Percentiles rank a stretch among this genome's conserved stretches.
Evolutionary conservation across 106 monocot genomes (phyloP).

Genomic region (Apostasia shenzhenica): DNA sequence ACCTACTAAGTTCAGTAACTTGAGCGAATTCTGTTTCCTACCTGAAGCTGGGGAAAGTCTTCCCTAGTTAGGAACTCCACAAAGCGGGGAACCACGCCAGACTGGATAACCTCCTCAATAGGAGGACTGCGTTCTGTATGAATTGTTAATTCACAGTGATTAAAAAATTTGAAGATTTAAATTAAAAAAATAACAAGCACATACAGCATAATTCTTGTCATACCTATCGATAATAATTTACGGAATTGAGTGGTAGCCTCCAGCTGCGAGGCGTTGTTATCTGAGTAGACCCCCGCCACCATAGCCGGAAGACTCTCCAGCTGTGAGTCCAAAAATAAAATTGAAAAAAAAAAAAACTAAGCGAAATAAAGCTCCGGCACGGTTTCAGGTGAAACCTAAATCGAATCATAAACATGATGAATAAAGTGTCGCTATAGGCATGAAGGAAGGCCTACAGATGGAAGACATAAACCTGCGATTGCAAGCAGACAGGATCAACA

Average conservation of each 20-base stretch:
- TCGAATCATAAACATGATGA: too few relatives aligned
- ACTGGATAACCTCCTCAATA: conserved; percentile 61
- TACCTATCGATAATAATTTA: conserved; percentile 72
- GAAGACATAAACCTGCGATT: too few relatives aligned
- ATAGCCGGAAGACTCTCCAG: conserved; percentile 55
- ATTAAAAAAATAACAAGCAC: conserved; percentile 1
- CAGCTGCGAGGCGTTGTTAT: conserved; percentile 32
- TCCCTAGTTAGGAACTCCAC: conserved; percentile 64
- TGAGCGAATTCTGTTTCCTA: not conserved
- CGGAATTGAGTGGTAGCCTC: conserved; percentile 65
- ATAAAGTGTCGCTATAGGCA: too few relatives aligned
- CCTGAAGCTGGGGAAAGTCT: conserved; percentile 78
- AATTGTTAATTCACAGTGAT: not conserved
- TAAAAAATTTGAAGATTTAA: not conserved
- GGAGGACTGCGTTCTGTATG: conserved; percentile 58
- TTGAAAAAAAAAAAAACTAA: not conserved
- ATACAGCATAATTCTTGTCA: not conserved
- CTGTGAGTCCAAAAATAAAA: conserved; percentile 10
- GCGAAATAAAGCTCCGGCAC: too few relatives aligned
- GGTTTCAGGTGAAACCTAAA: too few relatives aligned
- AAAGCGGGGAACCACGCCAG: conserved; percentile 69
- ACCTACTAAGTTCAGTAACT: too few relatives aligned
- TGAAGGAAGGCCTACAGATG: too few relatives aligned
- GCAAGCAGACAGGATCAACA: too few relatives aligned
- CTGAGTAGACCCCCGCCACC: conserved; percentile 57